A percentile compares a stretch with the other conserved stretches of the same genome.
phyloP scores from a whole-genome alignment of 805 yeast species.

The Kodamaea sagamina region DNA sequence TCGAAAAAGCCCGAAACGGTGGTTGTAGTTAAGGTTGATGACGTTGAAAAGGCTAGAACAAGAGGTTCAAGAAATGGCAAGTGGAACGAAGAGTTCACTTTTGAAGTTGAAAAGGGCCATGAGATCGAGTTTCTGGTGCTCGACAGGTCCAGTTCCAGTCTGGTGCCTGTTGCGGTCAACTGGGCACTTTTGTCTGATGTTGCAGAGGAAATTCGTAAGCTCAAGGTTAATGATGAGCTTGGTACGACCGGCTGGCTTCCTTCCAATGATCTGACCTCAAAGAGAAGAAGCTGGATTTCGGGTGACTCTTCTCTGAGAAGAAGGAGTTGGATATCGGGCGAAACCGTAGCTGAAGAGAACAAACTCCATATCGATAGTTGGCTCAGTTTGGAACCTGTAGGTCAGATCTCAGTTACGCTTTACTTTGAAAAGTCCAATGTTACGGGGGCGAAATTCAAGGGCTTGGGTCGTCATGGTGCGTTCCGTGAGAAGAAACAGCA shows the following conservation, averaged over 20 bases:
- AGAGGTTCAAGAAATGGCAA: constrained; percentile 73
- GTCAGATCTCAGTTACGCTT: constrained; percentile 76
- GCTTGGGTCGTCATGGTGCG: constrained; percentile 89
- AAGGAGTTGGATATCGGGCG: background rate
- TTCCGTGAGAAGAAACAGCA: constrained; percentile 90
- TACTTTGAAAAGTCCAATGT: constrained; percentile 69
- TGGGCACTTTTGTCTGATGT: constrained; percentile 92
- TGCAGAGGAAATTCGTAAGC: constrained; percentile 91
- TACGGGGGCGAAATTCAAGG: constrained; percentile 42
- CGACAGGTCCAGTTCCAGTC: constrained; percentile 67
- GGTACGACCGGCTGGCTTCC: constrained; percentile 85
- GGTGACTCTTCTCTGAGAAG: background rate
- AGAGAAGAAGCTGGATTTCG: background rate
- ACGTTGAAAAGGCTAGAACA: constrained; percentile 77
- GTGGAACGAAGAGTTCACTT: constrained; percentile 80
- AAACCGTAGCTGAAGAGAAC: constrained; percentile 7
- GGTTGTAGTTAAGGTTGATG: constrained; percentile 82
- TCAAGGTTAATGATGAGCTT: constrained; percentile 72
- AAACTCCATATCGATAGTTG: constrained; percentile 65
- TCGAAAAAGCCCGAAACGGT: constrained; percentile 77
- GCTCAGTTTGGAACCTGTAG: constrained; percentile 93
- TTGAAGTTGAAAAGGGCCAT: constrained; percentile 85
- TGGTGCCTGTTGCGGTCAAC: constrained; percentile 85
- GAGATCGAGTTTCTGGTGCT: constrained; percentile 88
- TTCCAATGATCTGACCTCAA: constrained; percentile 55